Evolutionary conservation across 176 grass and related monocot species (phyloP), one percentile per base, ranked within the genome.

Genomic region (Ensete glaucum): DNA sequence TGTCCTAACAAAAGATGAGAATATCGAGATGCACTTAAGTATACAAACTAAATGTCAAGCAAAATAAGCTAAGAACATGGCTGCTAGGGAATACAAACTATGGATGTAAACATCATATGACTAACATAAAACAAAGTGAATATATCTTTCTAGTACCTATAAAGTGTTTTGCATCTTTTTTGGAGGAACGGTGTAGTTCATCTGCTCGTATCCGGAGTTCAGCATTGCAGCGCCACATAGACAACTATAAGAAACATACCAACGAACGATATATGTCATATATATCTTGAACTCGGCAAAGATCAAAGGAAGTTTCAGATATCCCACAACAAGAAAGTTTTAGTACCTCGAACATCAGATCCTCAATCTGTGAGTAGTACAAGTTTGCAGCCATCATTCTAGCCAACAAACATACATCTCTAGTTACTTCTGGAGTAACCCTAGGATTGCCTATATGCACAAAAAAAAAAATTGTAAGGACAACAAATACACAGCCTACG

Each of bases 181-280:
- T 97, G 9, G 82, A 87, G n/a, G 84, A 90, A 22, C 56, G 55
- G 59, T 84, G 64, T 62, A 97, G 82, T 53, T 77, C 23, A 82
- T 93, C 85, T 6, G 78, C 84, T 74, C 79, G 89, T 52, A 76
- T 68, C 51, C 94, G 85, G 55, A 97, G 82, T 83, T 97, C 94
- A 9, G 88, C 85, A 73, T 82, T 93, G 88, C 94, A 97, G 14
- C 90, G 94, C 94, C 94, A 97, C 94, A 97, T 97, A 73, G 94
- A 97, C 60, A 97, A 70, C 94, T 97, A 75, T 54, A 89, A 50
- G 29, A 55, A 54, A 77, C 49, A 69, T 51, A 21, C 10, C 14
- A 71, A 43, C 54, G 6, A 25, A 54, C 11, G 24, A 55, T 17
- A 54, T 53, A 52, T 9, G 9, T 2, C 20, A 73, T 7, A 24